phyloP scores from a whole-genome alignment of 768 basidiomycete genomes.

The Lactifluus volemus region DNA sequence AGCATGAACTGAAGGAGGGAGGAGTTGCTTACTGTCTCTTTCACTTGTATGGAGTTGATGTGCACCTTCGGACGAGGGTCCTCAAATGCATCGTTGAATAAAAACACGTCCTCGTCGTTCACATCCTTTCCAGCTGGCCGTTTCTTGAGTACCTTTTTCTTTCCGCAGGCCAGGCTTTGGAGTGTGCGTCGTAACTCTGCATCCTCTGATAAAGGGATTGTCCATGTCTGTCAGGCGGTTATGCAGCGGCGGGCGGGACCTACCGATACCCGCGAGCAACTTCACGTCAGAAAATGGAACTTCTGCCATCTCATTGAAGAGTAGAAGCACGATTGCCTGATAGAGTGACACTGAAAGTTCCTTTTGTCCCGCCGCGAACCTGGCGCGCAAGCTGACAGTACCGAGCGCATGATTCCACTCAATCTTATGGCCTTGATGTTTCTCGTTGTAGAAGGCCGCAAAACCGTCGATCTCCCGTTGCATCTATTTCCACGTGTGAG shows the following conservation, averaged over 20 bases:
- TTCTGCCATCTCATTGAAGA: conserved; percentile 68
- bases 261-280: conserved; percentile 64
- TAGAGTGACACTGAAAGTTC: conserved; percentile 88
- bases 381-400: conserved; percentile 64
- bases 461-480: conserved; percentile 58
- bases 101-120: conserved; percentile 63
- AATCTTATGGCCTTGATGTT: conserved; percentile 68
- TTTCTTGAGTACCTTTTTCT: conserved; percentile 82
- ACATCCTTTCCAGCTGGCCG: conserved; percentile 73
- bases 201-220: conserved; percentile 41
- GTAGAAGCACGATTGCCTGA: conserved; percentile 76
- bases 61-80: conserved; percentile 73
- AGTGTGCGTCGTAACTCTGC: conserved; percentile 72
- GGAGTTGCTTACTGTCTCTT: conserved; percentile 62
- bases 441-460: conserved; percentile 61
- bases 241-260: conserved; percentile 22
- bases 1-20: not conserved
- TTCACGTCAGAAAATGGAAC: conserved; percentile 61
- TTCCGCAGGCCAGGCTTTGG: conserved; percentile 89
- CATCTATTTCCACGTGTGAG: conserved; percentile 44
- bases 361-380: conserved; percentile 62
- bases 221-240: not conserved
- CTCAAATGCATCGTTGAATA: conserved; percentile 75
- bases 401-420: conserved; percentile 86
- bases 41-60: conserved; percentile 94